A percentile compares a stretch with the other conserved stretches of the same genome.
phyloP scores from a whole-genome alignment of 2,329 filamentous ascomycete genomes.

The Teratosphaeria viscida region DNA sequence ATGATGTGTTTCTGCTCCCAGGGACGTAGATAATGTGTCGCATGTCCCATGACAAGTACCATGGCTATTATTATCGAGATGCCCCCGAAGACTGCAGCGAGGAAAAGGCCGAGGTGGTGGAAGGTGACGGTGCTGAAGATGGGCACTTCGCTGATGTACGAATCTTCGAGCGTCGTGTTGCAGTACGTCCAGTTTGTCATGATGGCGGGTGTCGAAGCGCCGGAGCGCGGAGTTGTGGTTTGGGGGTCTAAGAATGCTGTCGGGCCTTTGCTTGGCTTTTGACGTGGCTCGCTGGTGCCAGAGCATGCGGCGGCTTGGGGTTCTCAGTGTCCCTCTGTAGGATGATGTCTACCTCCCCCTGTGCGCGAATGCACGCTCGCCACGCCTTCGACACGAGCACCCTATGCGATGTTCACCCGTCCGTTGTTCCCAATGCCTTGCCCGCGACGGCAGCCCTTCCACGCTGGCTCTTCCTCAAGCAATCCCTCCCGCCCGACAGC shows the following conservation, averaged over 20 bases:
- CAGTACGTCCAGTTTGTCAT: conserved; percentile 25
- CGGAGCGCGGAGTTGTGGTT: background rate
- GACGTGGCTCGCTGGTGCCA: background rate
- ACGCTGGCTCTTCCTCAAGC: background rate
- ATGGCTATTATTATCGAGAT: conserved; percentile 42
- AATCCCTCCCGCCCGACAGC: background rate
- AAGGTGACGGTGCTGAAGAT: conserved; percentile 46
- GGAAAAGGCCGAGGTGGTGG: conserved; percentile 45
- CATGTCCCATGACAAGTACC: conserved; percentile 45
- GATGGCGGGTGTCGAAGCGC: background rate
- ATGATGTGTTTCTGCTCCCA: conserved; percentile 24
- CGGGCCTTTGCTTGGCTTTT: background rate
- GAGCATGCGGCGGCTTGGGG: background rate
- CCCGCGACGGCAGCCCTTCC: background rate
- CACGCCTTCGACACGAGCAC: background rate
- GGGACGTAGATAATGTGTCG: conserved; percentile 24
- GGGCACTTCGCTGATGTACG: conserved; percentile 37
- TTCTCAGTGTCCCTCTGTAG: background rate
- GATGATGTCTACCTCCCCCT: background rate
- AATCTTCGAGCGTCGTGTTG: conserved; percentile 40
- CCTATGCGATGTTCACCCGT: background rate
- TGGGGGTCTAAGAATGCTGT: background rate
- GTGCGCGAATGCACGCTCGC: background rate
- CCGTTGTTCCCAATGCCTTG: background rate
- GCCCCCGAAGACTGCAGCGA: conserved; percentile 43